Conservation (phyloP, 768 basidiomycete genomes). For the Cystofilobasidium bisporidii region DNA sequence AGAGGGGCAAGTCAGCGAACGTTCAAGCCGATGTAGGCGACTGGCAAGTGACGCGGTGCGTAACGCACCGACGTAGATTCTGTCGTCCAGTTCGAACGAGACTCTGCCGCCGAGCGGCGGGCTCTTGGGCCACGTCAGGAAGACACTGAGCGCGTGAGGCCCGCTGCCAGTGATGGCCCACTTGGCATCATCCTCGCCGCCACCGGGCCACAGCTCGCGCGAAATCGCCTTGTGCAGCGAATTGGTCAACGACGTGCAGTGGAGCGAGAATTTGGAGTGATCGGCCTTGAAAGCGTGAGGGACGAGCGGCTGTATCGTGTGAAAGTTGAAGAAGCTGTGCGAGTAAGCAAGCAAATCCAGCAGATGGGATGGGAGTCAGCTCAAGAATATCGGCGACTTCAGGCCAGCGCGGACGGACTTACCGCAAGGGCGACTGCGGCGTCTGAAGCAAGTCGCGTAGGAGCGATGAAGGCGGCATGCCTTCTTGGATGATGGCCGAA, state of each 20-base stretch:
- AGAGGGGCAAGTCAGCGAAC: no score
- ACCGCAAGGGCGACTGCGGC: not conserved
- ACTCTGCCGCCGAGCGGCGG: not conserved
- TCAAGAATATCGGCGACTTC: no score
- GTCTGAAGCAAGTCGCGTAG: not conserved
- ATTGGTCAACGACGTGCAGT: not conserved
- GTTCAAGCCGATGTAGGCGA: no score
- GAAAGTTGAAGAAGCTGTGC: constrained; percentile 1
- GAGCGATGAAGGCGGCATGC: not conserved
- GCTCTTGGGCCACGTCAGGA: not conserved
- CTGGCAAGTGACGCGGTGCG: no score
- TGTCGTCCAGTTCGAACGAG: constrained; percentile 15
- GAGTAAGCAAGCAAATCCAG: no score
- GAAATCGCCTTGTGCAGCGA: not conserved
- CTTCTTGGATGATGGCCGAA: not conserved
- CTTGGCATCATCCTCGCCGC: not conserved
- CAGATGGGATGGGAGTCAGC: not conserved
- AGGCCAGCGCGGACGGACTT: no score
- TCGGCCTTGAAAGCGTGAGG: not conserved
- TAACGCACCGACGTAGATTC: constrained; percentile 15
- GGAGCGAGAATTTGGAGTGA: not conserved
- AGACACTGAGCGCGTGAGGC: not conserved
- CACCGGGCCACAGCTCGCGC: not conserved
- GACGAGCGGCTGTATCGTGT: not conserved
- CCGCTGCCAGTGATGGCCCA: not conserved